These are phyloP conservation scores for Violaceomyces palustris DNA, from an alignment of 1,284 basidiomycete species.

Conservation along the genomic window DNA sequence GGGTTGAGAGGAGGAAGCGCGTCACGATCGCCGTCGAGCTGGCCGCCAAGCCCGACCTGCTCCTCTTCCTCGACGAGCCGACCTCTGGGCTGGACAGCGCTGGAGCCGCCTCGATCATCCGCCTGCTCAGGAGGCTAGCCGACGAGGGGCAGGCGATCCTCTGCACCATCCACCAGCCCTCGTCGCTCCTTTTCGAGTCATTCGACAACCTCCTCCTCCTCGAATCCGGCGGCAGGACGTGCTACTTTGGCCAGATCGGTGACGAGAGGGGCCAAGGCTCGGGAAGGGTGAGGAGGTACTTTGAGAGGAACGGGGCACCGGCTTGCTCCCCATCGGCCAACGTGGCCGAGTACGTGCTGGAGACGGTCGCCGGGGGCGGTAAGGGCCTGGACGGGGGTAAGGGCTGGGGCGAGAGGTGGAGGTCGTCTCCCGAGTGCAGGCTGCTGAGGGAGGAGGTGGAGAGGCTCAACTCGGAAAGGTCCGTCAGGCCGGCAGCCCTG, in stretches of 20 bases:
- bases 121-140: slow-evolving; percentile 34
- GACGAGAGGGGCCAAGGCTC: slow-evolving; percentile 13
- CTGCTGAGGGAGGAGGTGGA: slow-evolving; percentile 55
- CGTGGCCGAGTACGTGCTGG: slow-evolving; percentile 51
- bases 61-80: slow-evolving; percentile 49
- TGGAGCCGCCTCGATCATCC: slow-evolving; percentile 33
- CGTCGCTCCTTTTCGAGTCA: slow-evolving; percentile 31
- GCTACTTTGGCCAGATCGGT: slow-evolving; percentile 37
- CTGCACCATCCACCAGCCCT: slow-evolving; percentile 47
- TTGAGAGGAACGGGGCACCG: slow-evolving; percentile 34
- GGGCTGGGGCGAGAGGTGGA: slow-evolving; percentile 34
- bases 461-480: slow-evolving; percentile 52
- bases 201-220: slow-evolving; percentile 43
- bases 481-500: slow-evolving; percentile 13
- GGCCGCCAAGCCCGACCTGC: slow-evolving; percentile 40
- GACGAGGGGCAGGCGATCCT: slow-evolving; percentile 40
- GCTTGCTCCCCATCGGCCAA: slow-evolving; percentile 32
- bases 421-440: slow-evolving; percentile 54
- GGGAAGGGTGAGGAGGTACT: slow-evolving; percentile 31
- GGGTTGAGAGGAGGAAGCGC: slow-evolving; percentile 36
- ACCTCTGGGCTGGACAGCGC: slow-evolving; percentile 41
- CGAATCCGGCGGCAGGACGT: slow-evolving; percentile 30
- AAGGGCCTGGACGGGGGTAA: slow-evolving; percentile 6
- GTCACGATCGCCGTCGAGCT: slow-evolving; percentile 46
- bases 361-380: slow-evolving; percentile 43